A percentile compares a stretch with the other conserved stretches of the same genome.
phyloP scores from a whole-genome alignment of 805 yeast genomes.

The Saccharomyces jurei region DNA sequence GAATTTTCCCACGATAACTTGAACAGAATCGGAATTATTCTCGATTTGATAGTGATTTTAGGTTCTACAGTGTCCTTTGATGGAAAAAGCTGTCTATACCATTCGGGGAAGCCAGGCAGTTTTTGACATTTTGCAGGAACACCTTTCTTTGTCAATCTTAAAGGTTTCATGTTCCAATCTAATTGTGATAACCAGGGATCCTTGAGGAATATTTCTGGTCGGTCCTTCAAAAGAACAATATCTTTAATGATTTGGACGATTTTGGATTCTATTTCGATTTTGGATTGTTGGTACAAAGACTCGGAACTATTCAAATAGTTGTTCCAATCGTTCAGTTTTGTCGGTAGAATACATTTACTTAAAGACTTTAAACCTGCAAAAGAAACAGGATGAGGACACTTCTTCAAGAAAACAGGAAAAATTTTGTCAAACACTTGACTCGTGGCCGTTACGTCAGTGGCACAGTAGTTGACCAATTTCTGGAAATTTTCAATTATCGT shows the following conservation, averaged over 20 bases:
- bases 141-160: conserved; percentile 59
- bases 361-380: conserved; percentile 77
- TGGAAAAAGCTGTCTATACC: conserved; percentile 65
- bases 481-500: conserved; percentile 51
- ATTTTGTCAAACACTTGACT: conserved; percentile 58
- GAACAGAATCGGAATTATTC: conserved; percentile 69
- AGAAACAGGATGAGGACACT: conserved; percentile 90
- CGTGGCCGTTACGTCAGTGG: conserved; percentile 74
- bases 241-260: conserved; percentile 54
- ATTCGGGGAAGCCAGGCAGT: conserved; percentile 84
- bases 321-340: conserved; percentile 60
- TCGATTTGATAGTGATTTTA: conserved; percentile 58
- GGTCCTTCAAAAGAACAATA: conserved; percentile 40
- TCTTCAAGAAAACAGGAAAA: conserved; percentile 55
- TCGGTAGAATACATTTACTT: conserved; percentile 70
- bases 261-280: conserved; percentile 47
- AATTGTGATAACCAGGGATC: conserved; percentile 91
- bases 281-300: conserved; percentile 49
- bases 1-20: conserved; percentile 76
- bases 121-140: conserved; percentile 63
- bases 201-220: conserved; percentile 31
- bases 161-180: conserved; percentile 71
- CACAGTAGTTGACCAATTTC: conserved; percentile 68
- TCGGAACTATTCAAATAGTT: conserved; percentile 67
- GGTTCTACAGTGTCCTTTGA: conserved; percentile 35